phyloP scores from a whole-genome alignment of 2,329 filamentous ascomycete genomes.

The Aspergillus carbonarius region DNA sequence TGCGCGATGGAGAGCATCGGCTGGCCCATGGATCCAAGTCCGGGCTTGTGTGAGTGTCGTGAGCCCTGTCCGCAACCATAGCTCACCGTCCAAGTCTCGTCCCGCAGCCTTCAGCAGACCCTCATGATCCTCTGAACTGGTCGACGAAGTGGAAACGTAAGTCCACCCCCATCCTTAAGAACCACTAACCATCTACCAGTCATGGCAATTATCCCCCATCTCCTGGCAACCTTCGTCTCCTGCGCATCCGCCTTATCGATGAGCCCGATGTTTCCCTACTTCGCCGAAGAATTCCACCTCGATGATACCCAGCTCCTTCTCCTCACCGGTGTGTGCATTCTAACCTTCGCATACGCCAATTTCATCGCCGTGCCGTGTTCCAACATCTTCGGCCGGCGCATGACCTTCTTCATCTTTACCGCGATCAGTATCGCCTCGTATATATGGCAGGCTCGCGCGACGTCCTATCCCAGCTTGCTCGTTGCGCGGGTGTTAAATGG shows the following conservation, averaged over 20 bases:
- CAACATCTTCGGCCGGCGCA: neutral
- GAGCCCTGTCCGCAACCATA: neutral
- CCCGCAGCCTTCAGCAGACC: neutral
- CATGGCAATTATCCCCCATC: neutral
- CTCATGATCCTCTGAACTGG: neutral
- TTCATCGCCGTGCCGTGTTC: neutral
- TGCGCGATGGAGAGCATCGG: neutral
- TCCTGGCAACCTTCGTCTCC: neutral
- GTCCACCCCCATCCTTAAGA: neutral
- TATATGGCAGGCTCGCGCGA: neutral
- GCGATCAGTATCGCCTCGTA: neutral
- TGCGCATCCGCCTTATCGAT: neutral
- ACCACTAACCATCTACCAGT: neutral
- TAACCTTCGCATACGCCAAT: neutral
- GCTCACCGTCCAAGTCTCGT: neutral
- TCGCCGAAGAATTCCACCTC: neutral
- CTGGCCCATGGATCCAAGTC: neutral
- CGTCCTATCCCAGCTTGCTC: neutral
- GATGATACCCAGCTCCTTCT: neutral
- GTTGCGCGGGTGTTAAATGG: neutral
- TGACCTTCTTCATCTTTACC: neutral
- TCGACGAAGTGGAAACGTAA: neutral
- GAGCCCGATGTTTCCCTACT: neutral
- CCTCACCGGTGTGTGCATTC: neutral
- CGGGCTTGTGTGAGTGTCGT: neutral